Base-by-base conservation (phyloP, 306 rosid species). In the Abrus precatorius region DNA sequence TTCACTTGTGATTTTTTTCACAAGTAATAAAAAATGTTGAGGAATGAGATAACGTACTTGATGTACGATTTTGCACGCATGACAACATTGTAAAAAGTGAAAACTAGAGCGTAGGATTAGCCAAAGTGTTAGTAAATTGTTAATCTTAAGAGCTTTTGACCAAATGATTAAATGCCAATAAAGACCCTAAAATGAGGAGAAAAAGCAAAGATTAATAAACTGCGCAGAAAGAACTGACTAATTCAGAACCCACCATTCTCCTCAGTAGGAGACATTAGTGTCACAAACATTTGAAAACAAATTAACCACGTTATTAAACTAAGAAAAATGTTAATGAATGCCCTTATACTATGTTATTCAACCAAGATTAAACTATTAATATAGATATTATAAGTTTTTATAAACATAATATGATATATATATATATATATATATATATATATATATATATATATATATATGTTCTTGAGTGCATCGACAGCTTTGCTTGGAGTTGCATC, bases 261-360 rank as follows among this genome's bases (percentile, higher is more conserved):
- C 66, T 28, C 7, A n/a, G 0, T 32, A 63, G 74, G 84, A 57
- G 82, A 82, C 81, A 82, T 13, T 71, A 13, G 78, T 74, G 78
- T 47, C 88, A 9, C 78, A 2, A 13, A 74, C 6, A 40, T 41
- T 40, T 41, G 55, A 4, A 12, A 11, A n/a, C 38, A 3, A 4
- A 9, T 33, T 20, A 20, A 20, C 20, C 20, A 20, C 20, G 20
- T 20, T 20, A 20, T 20, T 20, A 20, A 20, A 20, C 20, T 20
- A 20, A 20, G 20, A 20, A 20, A 20, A 20, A 20, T 20, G 20
- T 20, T 20, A 20, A 20, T 20, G 20, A 20, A 20, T 20, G 20
- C 20, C 20, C 20, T 20, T 20, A 20, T 20, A 20, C 20, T 20
- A 20, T 20, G 20, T 20, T 20, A 20, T 20, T 20, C 0, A 20